These are phyloP conservation scores for Endothia cerciana DNA, from an alignment of 2,329 filamentous ascomycete species.

Conservation along the genomic window DNA sequence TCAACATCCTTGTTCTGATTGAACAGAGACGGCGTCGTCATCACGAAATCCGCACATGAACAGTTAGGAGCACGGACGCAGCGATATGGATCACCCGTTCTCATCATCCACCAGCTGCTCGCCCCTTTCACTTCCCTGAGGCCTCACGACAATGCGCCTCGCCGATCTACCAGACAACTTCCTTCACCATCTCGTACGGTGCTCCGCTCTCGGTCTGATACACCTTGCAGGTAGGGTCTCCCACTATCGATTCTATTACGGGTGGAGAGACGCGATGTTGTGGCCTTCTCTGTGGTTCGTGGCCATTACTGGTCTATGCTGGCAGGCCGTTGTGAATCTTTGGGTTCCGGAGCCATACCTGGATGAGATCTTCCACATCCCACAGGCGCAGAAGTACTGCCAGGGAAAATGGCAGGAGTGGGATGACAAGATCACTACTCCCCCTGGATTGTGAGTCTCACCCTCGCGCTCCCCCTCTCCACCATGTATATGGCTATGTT, in stretches of 20 bases:
- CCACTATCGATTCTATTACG: background rate
- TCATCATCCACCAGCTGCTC: background rate
- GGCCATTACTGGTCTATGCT: slow-evolving; percentile 33
- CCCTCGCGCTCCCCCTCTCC: slow-evolving; percentile 30
- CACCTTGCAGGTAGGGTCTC: background rate
- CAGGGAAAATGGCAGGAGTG: slow-evolving; percentile 73
- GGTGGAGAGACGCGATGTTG: slow-evolving; percentile 11
- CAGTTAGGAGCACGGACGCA: background rate
- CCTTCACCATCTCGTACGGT: background rate
- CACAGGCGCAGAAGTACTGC: slow-evolving; percentile 89
- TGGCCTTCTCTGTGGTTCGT: slow-evolving; percentile 33
- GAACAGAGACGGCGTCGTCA: background rate
- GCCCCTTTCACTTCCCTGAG: background rate
- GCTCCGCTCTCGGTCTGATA: background rate
- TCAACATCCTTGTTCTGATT: background rate
- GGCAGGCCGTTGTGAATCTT: slow-evolving; percentile 45
- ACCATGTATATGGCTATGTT: slow-evolving; percentile 20
- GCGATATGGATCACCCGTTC: slow-evolving; percentile 8
- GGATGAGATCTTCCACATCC: slow-evolving; percentile 86
- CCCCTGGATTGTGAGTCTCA: slow-evolving; percentile 74
- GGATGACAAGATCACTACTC: slow-evolving; percentile 98
- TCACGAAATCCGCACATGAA: background rate
- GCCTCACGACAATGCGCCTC: background rate
- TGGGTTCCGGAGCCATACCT: slow-evolving; percentile 59
- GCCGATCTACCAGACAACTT: background rate